Evolutionary conservation across 441 rosid species (phyloP), one percentile per base, ranked within the genome.

Genomic region (Theobroma grandiflorum): DNA sequence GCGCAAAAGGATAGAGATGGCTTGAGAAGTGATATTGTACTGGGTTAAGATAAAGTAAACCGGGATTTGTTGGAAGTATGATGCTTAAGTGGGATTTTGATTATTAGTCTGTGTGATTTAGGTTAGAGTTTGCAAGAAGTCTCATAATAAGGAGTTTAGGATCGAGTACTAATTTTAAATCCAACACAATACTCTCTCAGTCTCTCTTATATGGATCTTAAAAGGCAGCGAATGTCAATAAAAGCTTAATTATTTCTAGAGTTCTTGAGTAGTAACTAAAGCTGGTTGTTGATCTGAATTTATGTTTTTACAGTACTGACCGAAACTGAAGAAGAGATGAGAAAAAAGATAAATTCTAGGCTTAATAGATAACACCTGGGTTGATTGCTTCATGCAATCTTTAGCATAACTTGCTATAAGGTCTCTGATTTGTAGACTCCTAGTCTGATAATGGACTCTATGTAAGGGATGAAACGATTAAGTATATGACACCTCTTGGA

Each of bases 31-130:
- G 33, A 18, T 10, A 55, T 37, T 20, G n/a, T 53, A 10, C 37
- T 55, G 62, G 74, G 40, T 47, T 69, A 22, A 12, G 26, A 18
- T 37, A 53, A 53, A 35, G 16, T 16, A 52, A 72, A 53, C 45
- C 18, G 3, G 49, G 31, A 35, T 72, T 72, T 40, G 31, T 53
- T 58, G 49, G 20, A 16, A 72, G 8, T 72, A 37, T 53, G 31
- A 31, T 37, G 76, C 11, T 72, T 37, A n/a, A 72, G 47, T 72
- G 47, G 63, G n/a, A 37, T 55, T 20, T 53, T 70, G 43, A 26
- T 33, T 70, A 40, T 9, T 35, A 31, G 15, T 20, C 59, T 71
- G 40, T 8, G 10, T 71, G 43, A 70, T 70, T 14, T 70, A 47
- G 74, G 74, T 47, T 70, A 31, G 50, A 66, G 6, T 66, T 66